Conservation (phyloP, 305 asterid species). For the Nicotiana rustica region DNA sequence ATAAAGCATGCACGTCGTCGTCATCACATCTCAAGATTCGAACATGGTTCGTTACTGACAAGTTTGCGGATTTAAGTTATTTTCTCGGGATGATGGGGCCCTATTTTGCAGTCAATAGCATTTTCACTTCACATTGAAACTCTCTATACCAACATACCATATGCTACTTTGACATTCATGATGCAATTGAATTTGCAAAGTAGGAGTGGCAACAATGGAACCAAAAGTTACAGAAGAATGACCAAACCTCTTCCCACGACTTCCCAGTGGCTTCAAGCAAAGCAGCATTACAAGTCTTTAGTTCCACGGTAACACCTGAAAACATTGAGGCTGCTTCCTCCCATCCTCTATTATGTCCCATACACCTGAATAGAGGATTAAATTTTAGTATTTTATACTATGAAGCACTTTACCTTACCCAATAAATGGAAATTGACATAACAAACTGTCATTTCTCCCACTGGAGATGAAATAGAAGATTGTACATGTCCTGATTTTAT, state of each 20-base stretch:
- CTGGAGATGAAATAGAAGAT: constrained; percentile 6
- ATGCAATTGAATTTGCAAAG: constrained; percentile 27
- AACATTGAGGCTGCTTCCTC: constrained; percentile 97
- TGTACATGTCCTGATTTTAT: background rate
- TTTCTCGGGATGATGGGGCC: background rate
- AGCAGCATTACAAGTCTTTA: constrained; percentile 92
- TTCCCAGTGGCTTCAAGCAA: constrained; percentile 87
- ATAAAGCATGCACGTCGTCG: background rate
- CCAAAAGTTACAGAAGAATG: background rate
- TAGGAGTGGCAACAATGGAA: background rate
- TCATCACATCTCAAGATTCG: background rate
- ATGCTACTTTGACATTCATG: background rate
- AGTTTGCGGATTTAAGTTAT: too few relatives aligned
- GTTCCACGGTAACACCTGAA: constrained; percentile 77
- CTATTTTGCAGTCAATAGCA: background rate
- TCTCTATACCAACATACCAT: background rate
- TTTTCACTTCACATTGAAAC: background rate
- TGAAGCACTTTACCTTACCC: constrained; percentile 16
- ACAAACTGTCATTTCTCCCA: background rate
- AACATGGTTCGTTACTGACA: background rate
- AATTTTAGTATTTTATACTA: background rate
- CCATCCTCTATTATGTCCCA: constrained; percentile 99
- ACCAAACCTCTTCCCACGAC: constrained; percentile 85
- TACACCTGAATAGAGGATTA: constrained; percentile 69
- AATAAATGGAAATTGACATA: background rate